Conservation (phyloP, 2,329 filamentous ascomycete species). For the Zelopaecilomyces penicillatus region DNA sequence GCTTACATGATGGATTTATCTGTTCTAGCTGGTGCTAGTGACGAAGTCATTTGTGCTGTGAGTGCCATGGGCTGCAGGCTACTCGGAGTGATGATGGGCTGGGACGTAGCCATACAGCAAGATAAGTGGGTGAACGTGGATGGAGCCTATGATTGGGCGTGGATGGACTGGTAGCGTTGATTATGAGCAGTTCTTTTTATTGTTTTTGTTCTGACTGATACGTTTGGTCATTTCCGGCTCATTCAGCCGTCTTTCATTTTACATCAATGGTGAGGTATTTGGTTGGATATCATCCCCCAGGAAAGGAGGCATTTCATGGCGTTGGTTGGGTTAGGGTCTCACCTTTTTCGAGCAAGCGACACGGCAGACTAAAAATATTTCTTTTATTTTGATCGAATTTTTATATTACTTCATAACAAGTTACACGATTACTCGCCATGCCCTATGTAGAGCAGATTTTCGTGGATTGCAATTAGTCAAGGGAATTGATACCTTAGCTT, state of each 20-base stretch:
- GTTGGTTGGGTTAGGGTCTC: slow-evolving; percentile 2
- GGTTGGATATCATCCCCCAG: too few species aligned
- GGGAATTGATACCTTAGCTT: too few species aligned
- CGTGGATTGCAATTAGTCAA: too few species aligned
- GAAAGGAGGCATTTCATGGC: slow-evolving; percentile 8
- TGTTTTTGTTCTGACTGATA: background rate
- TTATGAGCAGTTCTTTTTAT: background rate
- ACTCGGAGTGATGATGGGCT: slow-evolving; percentile 79
- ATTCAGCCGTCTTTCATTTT: too few species aligned
- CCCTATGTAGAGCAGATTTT: too few species aligned
- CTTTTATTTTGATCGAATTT: too few species aligned
- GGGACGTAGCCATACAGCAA: slow-evolving; percentile 56
- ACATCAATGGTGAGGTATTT: too few species aligned
- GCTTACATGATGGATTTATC: slow-evolving; percentile 76
- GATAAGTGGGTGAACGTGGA: slow-evolving; percentile 74
- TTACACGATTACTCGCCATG: too few species aligned
- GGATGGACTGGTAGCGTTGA: slow-evolving; percentile 26
- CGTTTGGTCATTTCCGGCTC: too few species aligned
- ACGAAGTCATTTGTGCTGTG: slow-evolving; percentile 68
- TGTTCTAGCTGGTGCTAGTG: slow-evolving; percentile 59
- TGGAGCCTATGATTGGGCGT: slow-evolving; percentile 55
- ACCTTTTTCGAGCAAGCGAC: background rate
- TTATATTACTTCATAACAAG: too few species aligned
- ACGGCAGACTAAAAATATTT: background rate
- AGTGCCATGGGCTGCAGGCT: slow-evolving; percentile 65